Percentiles rank a stretch among this genome's conserved stretches.
These are phyloP conservation scores for Fusarium sp. DNA, from an alignment of 2,329 filamentous ascomycete genomes.

Conservation along the genomic window DNA sequence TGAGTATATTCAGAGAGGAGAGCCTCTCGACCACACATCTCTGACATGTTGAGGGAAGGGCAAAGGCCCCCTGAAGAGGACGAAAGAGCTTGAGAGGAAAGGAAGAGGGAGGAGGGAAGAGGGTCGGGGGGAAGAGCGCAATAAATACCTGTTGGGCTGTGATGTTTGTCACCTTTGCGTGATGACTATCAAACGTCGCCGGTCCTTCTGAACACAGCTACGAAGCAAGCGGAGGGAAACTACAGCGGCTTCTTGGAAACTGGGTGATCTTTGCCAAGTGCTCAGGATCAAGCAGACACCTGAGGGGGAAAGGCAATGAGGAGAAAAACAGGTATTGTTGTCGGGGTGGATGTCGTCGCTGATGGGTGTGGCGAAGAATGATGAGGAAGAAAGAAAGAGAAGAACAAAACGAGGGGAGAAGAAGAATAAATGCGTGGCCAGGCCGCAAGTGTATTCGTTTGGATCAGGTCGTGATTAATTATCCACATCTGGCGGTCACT, in stretches of 20 bases:
- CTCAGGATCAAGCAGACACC: neutral
- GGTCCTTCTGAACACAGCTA: neutral
- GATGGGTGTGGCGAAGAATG: neutral
- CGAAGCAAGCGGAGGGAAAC: neutral
- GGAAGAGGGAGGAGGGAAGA: neutral
- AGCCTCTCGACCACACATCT: neutral
- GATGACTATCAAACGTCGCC: neutral
- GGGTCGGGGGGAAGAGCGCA: neutral
- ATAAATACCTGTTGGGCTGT: neutral
- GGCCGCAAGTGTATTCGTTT: neutral
- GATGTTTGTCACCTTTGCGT: neutral
- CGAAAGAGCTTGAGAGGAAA: neutral
- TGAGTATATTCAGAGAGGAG: neutral
- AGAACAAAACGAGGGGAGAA: neutral
- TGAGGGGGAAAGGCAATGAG: neutral
- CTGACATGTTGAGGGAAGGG: neutral
- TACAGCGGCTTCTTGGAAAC: neutral
- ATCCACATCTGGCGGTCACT: neutral
- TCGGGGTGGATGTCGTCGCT: neutral
- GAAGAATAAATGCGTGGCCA: neutral
- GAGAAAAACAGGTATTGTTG: neutral
- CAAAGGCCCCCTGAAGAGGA: neutral
- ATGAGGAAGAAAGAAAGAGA: neutral
- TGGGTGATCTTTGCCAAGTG: neutral
- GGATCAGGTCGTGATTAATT: neutral